Evolutionary conservation across 441 rosid species (phyloP).

Genomic region (California macrophylla): DNA sequence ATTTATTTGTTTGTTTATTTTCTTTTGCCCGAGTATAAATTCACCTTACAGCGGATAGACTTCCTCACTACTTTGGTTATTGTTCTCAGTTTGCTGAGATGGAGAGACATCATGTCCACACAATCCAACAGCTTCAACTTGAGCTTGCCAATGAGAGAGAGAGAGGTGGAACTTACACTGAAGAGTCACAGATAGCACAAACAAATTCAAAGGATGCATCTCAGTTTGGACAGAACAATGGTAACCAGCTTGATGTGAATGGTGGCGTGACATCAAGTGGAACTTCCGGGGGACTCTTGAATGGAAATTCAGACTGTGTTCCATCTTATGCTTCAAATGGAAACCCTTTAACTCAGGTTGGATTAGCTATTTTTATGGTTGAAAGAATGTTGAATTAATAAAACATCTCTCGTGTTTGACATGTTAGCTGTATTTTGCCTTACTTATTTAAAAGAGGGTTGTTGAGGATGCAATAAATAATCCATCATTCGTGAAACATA

Average conservation of each 20-base stretch:
- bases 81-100: conserved; percentile 65
- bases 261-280: conserved; percentile 32
- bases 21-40: neutral
- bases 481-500: neutral
- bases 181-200: conserved; percentile 41
- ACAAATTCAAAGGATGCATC: conserved; percentile 39
- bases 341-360: conserved; percentile 50
- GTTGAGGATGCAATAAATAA: neutral
- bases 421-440: neutral
- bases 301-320: conserved; percentile 42
- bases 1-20: neutral
- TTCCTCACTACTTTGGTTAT: conserved; percentile 10
- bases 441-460: neutral
- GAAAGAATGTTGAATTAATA: neutral
- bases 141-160: conserved; percentile 73
- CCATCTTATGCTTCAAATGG: conserved; percentile 38
- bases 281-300: conserved; percentile 27
- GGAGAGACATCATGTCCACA: conserved; percentile 80
- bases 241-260: conserved; percentile 43
- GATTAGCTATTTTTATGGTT: conserved; percentile 9
- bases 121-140: conserved; percentile 77
- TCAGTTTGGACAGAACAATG: conserved; percentile 50
- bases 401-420: neutral
- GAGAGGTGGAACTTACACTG: conserved; percentile 46
- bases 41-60: conserved; percentile 6